Evolutionary conservation across 1,284 basidiomycete species (phyloP).

Genomic region (Irpex sp.): DNA sequence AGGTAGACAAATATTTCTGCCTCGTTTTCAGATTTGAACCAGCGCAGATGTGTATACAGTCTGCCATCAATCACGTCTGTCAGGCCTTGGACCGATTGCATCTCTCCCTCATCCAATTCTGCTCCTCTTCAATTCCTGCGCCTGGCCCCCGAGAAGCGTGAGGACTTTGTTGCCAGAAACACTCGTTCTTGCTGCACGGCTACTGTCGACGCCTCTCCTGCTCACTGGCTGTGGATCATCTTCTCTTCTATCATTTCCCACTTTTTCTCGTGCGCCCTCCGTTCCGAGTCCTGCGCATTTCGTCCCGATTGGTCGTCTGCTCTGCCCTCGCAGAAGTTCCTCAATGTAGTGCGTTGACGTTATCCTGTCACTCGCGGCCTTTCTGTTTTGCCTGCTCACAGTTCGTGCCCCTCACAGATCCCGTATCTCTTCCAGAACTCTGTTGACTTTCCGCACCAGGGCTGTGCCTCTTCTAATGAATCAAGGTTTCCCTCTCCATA

Average conservation of each 20-base stretch:
- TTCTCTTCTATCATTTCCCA: slow-evolving; percentile 14
- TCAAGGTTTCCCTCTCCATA: slow-evolving; percentile 3
- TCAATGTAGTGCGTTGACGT: slow-evolving; percentile 14
- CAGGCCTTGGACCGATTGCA: slow-evolving; percentile 24
- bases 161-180: slow-evolving; percentile 11
- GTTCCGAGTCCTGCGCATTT: slow-evolving; percentile 24
- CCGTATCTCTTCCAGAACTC: slow-evolving; percentile 7
- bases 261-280: slow-evolving; percentile 24
- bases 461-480: slow-evolving; percentile 1
- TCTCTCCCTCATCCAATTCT: slow-evolving; percentile 19
- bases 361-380: slow-evolving; percentile 14
- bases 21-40: background rate
- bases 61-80: slow-evolving; percentile 28
- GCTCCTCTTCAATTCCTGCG: slow-evolving; percentile 12
- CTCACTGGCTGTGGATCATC: slow-evolving; percentile 20
- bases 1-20: background rate
- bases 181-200: background rate
- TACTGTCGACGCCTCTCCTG: slow-evolving; percentile 13
- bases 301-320: slow-evolving; percentile 26
- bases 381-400: background rate
- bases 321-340: slow-evolving; percentile 6
- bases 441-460: slow-evolving; percentile 3
- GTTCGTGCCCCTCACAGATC: background rate
- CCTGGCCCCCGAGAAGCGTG: slow-evolving; percentile 17
- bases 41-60: slow-evolving; percentile 1